phyloP scores from a whole-genome alignment of 192 early-diverging fungal species.

The Geranomyces variabilis region DNA sequence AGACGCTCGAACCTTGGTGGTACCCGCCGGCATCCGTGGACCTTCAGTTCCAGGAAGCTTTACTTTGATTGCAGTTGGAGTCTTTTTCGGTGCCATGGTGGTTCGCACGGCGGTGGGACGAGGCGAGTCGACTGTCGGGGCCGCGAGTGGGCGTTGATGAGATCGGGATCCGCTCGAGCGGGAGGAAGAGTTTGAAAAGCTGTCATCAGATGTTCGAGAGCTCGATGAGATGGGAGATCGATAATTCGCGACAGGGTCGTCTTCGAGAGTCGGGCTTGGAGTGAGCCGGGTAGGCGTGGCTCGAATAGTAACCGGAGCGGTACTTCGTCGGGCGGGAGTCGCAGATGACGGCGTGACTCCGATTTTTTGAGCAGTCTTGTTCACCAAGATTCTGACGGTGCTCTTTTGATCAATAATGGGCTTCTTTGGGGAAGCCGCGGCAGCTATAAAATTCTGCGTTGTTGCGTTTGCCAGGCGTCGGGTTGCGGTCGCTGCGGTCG shows the following conservation, averaged over 20 bases:
- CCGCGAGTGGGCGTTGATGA: slow-evolving; percentile 18
- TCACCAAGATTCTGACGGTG: too few relatives aligned
- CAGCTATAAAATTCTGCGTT: too few relatives aligned
- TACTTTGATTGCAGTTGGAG: slow-evolving; percentile 14
- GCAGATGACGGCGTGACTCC: too few relatives aligned
- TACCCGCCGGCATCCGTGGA: neutral
- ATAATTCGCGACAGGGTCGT: neutral
- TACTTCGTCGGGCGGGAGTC: too few relatives aligned
- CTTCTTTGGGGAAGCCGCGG: too few relatives aligned
- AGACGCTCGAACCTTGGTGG: neutral
- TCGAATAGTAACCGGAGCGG: neutral
- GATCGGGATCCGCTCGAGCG: slow-evolving; percentile 8
- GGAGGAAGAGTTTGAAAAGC: neutral
- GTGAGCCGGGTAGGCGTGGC: neutral
- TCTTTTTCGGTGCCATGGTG: slow-evolving; percentile 1
- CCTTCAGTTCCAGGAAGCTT: slow-evolving; percentile 11
- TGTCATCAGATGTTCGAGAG: slow-evolving; percentile 13
- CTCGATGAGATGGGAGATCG: neutral
- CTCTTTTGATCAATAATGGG: too few relatives aligned
- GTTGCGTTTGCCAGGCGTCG: too few relatives aligned
- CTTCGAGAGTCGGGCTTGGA: neutral
- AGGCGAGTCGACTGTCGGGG: slow-evolving; percentile 17
- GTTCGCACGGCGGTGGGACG: slow-evolving; percentile 10
- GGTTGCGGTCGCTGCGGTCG: too few relatives aligned
- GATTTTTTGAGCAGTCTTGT: too few relatives aligned